Percentiles rank a stretch among this genome's conserved stretches.
Evolutionary conservation across 228 moss, liverwort and hornwort genomes (phyloP).

Genomic region (Sphagnum magellanicum): DNA sequence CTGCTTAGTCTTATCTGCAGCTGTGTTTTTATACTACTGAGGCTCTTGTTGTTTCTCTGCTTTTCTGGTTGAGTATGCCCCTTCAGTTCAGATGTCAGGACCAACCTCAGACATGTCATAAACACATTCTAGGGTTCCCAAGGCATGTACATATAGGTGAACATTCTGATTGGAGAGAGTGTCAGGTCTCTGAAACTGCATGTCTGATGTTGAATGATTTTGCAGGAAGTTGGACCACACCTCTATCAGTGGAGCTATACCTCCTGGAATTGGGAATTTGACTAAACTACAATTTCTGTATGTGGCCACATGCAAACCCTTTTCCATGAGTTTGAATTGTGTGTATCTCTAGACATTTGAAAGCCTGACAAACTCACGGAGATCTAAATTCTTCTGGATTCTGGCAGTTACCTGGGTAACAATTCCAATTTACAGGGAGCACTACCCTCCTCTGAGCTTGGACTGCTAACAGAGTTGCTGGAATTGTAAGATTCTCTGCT

Average conservation of each 20-base stretch:
- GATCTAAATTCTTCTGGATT: neutral
- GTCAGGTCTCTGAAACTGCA: too few relatives aligned
- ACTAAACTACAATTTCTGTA: neutral
- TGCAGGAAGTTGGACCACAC: slow-evolving; percentile 1
- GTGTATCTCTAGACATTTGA: neutral
- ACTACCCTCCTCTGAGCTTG: neutral
- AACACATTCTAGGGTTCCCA: too few relatives aligned
- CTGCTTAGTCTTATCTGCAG: neutral
- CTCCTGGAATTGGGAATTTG: neutral
- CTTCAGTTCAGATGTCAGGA: too few relatives aligned
- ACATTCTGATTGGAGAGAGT: too few relatives aligned
- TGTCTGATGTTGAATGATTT: too few relatives aligned
- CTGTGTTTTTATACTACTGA: too few relatives aligned
- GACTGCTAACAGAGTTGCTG: neutral
- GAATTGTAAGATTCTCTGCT: slow-evolving; percentile 1
- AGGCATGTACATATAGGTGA: too few relatives aligned
- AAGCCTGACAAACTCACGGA: neutral
- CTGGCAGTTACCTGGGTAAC: slow-evolving; percentile 1
- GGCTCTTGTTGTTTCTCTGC: too few relatives aligned
- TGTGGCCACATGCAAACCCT: neutral
- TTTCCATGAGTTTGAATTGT: too few relatives aligned
- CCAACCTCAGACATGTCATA: too few relatives aligned
- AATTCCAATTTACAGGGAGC: neutral
- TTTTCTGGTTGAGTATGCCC: too few relatives aligned
- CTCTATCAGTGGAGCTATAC: neutral